A percentile compares a stretch with the other conserved stretches of the same genome.
Conservation (phyloP, 1,284 basidiomycete genomes). For the Exobasidium cylindrosporum region DNA sequence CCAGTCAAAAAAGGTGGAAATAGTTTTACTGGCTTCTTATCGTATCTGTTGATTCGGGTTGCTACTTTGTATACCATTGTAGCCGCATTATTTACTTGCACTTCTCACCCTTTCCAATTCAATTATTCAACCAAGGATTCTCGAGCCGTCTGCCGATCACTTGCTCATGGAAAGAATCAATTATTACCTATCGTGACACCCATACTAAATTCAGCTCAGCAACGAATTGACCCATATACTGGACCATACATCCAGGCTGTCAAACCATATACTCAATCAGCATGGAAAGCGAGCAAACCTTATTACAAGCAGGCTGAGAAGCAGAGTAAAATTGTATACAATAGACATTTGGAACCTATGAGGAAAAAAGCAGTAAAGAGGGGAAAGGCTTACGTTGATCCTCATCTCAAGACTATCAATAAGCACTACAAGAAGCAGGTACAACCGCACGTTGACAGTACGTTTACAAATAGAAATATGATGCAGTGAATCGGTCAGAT, state of each 20-base stretch:
- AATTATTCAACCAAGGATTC: slow-evolving; percentile 39
- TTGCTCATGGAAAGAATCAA: slow-evolving; percentile 39
- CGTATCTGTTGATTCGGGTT: slow-evolving; percentile 20
- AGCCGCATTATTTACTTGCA: slow-evolving; percentile 40
- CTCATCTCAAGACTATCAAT: slow-evolving; percentile 34
- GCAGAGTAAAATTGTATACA: slow-evolving; percentile 35
- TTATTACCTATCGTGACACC: slow-evolving; percentile 39
- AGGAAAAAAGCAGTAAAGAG: slow-evolving; percentile 35
- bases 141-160: slow-evolving; percentile 40
- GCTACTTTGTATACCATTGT: slow-evolving; percentile 20
- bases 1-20: background rate
- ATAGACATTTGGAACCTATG: slow-evolving; percentile 42
- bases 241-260: slow-evolving; percentile 33
- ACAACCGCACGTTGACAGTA: slow-evolving; percentile 41
- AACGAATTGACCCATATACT: slow-evolving; percentile 41
- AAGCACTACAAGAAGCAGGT: slow-evolving; percentile 44
- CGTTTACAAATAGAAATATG: no score
- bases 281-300: slow-evolving; percentile 32
- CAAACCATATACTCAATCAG: slow-evolving; percentile 27
- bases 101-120: slow-evolving; percentile 44
- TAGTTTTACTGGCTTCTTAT: slow-evolving; percentile 29
- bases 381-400: slow-evolving; percentile 32
- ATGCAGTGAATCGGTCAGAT: no score
- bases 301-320: slow-evolving; percentile 28
- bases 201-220: slow-evolving; percentile 24